Evolutionary conservation across 1,284 basidiomycete genomes (phyloP).

Genomic region (Paramarasmius palmivorus): DNA sequence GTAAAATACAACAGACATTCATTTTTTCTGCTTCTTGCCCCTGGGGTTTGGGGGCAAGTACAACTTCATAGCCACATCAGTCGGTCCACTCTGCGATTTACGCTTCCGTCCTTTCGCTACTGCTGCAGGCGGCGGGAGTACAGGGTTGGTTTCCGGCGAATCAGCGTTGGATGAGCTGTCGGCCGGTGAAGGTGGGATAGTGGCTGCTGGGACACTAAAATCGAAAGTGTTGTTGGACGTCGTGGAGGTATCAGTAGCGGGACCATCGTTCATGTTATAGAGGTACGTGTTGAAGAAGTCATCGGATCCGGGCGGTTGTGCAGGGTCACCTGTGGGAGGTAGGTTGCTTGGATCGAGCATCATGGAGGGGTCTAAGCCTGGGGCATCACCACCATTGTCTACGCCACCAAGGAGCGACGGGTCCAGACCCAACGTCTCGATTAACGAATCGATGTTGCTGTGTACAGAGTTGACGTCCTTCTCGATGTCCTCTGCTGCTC

Average conservation of each 20-base stretch:
- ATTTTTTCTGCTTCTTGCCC: constrained; percentile 10
- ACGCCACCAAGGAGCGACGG: constrained; percentile 33
- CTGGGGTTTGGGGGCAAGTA: constrained; percentile 4
- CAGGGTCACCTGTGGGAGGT: not conserved
- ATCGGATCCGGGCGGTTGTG: not conserved
- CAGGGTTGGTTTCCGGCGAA: not conserved
- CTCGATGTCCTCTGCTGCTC: constrained; percentile 64
- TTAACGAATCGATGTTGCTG: constrained; percentile 71
- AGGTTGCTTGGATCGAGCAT: not conserved
- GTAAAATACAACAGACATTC: constrained; percentile 1
- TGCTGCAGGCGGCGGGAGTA: not conserved
- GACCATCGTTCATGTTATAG: not conserved
- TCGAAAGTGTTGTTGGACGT: no score
- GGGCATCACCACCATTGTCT: constrained; percentile 18
- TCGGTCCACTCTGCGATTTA: constrained; percentile 40
- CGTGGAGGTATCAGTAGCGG: not conserved
- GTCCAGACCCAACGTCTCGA: constrained; percentile 71
- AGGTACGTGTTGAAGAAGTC: constrained; percentile 3
- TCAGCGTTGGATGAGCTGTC: not conserved
- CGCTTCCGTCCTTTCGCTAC: constrained; percentile 37
- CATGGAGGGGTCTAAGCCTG: not conserved
- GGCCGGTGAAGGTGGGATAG: not conserved
- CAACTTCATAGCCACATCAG: constrained; percentile 4
- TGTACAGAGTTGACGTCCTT: constrained; percentile 75
- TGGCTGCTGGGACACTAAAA: not conserved